These are phyloP conservation scores for Fusarium buharicum DNA, from an alignment of 2,329 filamentous ascomycete species.

Conservation along the genomic window DNA sequence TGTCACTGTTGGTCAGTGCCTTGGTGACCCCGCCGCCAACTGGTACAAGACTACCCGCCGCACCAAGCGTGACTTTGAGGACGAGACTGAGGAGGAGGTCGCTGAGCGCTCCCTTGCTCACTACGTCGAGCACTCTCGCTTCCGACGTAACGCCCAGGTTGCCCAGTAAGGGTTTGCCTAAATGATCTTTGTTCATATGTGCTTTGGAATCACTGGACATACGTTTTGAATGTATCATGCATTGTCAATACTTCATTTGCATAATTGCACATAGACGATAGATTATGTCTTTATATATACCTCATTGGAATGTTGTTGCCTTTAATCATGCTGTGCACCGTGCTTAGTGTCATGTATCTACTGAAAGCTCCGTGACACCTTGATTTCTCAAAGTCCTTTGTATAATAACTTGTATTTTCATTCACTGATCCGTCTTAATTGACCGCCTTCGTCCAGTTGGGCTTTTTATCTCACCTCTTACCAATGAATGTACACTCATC, in stretches of 20 bases:
- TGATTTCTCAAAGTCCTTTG: too few species aligned
- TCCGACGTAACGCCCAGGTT: constrained; percentile 13
- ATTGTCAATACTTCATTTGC: constrained; percentile 17
- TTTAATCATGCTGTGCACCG: too few species aligned
- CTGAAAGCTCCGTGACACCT: too few species aligned
- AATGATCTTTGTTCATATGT: constrained; percentile 12
- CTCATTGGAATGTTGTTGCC: neutral
- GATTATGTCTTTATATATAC: constrained; percentile 5
- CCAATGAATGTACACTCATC: too few species aligned
- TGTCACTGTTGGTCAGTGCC: constrained; percentile 45
- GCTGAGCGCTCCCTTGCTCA: constrained; percentile 18
- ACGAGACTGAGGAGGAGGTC: constrained; percentile 4
- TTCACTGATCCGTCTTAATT: too few species aligned
- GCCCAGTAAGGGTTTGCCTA: constrained; percentile 4
- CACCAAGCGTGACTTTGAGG: constrained; percentile 20
- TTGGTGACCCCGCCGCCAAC: constrained; percentile 32
- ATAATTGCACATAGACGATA: constrained; percentile 20
- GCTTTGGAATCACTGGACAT: constrained; percentile 14
- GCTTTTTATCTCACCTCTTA: too few species aligned
- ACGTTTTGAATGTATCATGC: constrained; percentile 11
- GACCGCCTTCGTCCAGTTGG: too few species aligned
- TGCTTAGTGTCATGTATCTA: too few species aligned
- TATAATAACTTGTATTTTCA: too few species aligned
- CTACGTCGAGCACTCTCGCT: constrained; percentile 28
- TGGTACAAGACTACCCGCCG: constrained; percentile 32